A percentile compares a stretch with the other conserved stretches of the same genome.
These are phyloP conservation scores for Cercospora brassicicola DNA, from an alignment of 2,329 filamentous ascomycete species.

Conservation along the genomic window DNA sequence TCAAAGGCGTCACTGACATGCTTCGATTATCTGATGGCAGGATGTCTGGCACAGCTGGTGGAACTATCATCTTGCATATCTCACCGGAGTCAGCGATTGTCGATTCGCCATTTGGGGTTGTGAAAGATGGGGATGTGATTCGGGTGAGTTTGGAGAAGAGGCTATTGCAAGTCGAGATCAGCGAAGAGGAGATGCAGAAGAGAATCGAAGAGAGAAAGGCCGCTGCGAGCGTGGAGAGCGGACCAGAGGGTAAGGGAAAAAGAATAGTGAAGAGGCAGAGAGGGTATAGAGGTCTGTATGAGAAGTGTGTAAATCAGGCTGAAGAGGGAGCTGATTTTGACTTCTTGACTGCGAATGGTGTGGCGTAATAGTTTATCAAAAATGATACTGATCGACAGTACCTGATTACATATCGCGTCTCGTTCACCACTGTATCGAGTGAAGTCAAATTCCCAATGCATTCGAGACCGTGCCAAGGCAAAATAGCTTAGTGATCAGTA, in stretches of 20 bases:
- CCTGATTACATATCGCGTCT: not conserved
- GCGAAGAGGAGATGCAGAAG: conserved; percentile 44
- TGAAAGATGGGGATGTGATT: conserved; percentile 52
- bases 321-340: conserved; percentile 62
- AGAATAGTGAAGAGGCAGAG: conserved; percentile 42
- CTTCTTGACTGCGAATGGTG: conserved; percentile 50
- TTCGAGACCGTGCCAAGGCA: not conserved
- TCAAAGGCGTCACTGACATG: conserved; percentile 56
- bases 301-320: conserved; percentile 61
- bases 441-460: not conserved
- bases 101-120: conserved; percentile 51
- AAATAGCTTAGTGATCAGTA: not conserved
- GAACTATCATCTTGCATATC: conserved; percentile 56
- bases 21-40: conserved; percentile 55
- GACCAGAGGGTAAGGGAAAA: conserved; percentile 28
- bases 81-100: conserved; percentile 54
- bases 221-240: conserved; percentile 22
- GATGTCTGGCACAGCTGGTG: conserved; percentile 58
- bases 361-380: not conserved
- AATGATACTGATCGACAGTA: not conserved
- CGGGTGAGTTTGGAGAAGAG: conserved; percentile 49
- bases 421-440: not conserved
- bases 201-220: conserved; percentile 40
- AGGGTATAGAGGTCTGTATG: conserved; percentile 61
- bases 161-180: conserved; percentile 45